Percentiles rank a stretch among this genome's conserved stretches.
These are phyloP conservation scores for Sarcodon sp. DNA, from an alignment of 768 basidiomycete genomes.

Conservation along the genomic window DNA sequence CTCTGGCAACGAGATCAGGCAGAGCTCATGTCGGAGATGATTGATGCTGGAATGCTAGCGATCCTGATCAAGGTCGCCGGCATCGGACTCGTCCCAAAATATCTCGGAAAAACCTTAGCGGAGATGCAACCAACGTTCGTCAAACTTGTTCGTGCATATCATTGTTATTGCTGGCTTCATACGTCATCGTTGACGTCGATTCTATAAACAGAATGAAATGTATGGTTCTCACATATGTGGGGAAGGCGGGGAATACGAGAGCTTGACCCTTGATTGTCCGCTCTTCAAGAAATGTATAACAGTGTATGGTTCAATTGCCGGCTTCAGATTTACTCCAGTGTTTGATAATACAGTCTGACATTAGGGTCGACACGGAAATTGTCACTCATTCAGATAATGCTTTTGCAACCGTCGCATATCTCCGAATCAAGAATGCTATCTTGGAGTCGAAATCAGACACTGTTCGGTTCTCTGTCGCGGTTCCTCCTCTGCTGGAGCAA, in stretches of 20 bases:
- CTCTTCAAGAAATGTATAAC: conserved; percentile 70
- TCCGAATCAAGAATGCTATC: conserved; percentile 61
- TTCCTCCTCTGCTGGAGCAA: conserved; percentile 45
- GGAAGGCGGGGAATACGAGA: conserved; percentile 98
- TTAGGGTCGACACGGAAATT: conserved; percentile 52
- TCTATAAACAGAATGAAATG: conserved; percentile 42
- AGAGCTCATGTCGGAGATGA: conserved; percentile 82
- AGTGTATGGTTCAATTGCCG: conserved; percentile 33
- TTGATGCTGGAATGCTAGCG: conserved; percentile 62
- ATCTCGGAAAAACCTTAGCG: conserved; percentile 67
- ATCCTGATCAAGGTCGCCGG: conserved; percentile 94
- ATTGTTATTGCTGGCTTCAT: not conserved
- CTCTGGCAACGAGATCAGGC: conserved; percentile 91
- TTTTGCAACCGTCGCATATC: conserved; percentile 85
- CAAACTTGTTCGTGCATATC: conserved; percentile 43
- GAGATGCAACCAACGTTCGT: conserved; percentile 63
- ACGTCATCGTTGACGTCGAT: not conserved
- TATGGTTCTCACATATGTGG: conserved; percentile 94
- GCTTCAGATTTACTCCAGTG: not conserved
- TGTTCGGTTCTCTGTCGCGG: conserved; percentile 9
- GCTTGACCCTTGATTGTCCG: conserved; percentile 81
- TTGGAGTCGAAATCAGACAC: conserved; percentile 41
- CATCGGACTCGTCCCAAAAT: conserved; percentile 65
- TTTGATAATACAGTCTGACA: not conserved
- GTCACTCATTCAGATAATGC: conserved; percentile 72